Percentiles rank a stretch among this genome's conserved stretches.
phyloP scores from a whole-genome alignment of 73 alveolate genomes.

The Paramecium biaurelia region DNA sequence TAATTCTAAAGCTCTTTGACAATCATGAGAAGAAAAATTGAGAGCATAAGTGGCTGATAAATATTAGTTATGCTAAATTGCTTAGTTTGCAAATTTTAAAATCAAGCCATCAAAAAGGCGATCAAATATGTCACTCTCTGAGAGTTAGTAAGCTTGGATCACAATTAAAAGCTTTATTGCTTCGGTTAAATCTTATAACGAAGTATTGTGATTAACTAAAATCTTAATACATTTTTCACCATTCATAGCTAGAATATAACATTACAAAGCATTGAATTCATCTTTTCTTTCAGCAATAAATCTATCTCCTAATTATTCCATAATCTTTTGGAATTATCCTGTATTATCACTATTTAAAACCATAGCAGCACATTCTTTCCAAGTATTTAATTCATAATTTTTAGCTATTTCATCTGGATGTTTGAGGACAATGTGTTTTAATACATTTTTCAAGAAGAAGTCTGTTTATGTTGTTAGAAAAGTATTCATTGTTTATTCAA shows the following conservation, averaged over 20 bases:
- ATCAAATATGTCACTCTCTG: neutral
- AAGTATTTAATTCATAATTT: conserved; percentile 81
- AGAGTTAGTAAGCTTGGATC: neutral
- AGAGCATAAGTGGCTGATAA: conserved; percentile 37
- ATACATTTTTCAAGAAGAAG: conserved; percentile 83
- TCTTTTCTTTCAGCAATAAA: conserved; percentile 72
- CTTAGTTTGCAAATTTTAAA: neutral
- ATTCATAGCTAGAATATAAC: conserved; percentile 77
- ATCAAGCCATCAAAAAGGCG: neutral
- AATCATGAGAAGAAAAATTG: neutral
- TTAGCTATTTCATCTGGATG: conserved; percentile 88
- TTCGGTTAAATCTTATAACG: conserved; percentile 39
- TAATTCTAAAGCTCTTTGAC: neutral
- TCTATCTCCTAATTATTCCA: conserved; percentile 75
- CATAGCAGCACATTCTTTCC: conserved; percentile 96
- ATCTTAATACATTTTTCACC: conserved; percentile 67
- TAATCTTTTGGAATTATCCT: conserved; percentile 62
- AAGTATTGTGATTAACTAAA: conserved; percentile 66
- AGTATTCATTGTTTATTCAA: conserved; percentile 86
- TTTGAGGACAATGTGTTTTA: conserved; percentile 84
- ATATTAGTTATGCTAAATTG: neutral
- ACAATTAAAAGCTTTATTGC: conserved; percentile 47
- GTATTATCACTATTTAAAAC: conserved; percentile 56
- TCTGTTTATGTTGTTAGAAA: conserved; percentile 88
- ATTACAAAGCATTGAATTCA: conserved; percentile 73